Evolutionary conservation across 2,329 filamentous ascomycete genomes (phyloP).

Genomic region (Neonectria magnoliae): DNA sequence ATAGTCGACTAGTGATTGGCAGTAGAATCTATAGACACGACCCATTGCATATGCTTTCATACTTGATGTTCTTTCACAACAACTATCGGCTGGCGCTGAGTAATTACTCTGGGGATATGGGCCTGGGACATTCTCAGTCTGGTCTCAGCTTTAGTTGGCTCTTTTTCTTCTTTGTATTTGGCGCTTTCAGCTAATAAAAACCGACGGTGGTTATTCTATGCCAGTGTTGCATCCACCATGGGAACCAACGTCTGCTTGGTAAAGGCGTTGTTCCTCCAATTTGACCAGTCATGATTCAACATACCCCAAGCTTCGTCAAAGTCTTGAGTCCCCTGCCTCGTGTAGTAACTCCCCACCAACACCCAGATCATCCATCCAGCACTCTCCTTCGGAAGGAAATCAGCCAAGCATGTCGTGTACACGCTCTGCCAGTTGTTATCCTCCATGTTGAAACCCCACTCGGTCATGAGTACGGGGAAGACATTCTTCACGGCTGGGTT

Average conservation of each 20-base stretch:
- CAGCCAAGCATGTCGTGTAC: constrained; percentile 63
- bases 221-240: constrained; percentile 48
- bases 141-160: too few species aligned
- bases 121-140: too few species aligned
- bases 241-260: constrained; percentile 53
- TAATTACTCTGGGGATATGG: too few species aligned
- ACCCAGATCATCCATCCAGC: constrained; percentile 70
- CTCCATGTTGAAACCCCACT: constrained; percentile 65
- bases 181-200: too few species aligned
- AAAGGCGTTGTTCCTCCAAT: constrained; percentile 58
- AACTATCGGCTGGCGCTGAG: too few species aligned
- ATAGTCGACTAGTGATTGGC: too few species aligned
- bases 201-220: background rate
- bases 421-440: constrained; percentile 56
- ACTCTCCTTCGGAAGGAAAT: constrained; percentile 59
- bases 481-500: constrained; percentile 50
- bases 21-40: too few species aligned
- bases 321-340: constrained; percentile 62
- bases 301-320: constrained; percentile 68
- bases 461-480: constrained; percentile 57
- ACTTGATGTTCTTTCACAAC: too few species aligned
- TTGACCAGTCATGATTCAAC: constrained; percentile 63
- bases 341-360: constrained; percentile 67
- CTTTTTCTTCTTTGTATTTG: too few species aligned
- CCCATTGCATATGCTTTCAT: too few species aligned